phyloP scores from a whole-genome alignment of 2,329 filamentous ascomycete species.

The Cytospora piceae region DNA sequence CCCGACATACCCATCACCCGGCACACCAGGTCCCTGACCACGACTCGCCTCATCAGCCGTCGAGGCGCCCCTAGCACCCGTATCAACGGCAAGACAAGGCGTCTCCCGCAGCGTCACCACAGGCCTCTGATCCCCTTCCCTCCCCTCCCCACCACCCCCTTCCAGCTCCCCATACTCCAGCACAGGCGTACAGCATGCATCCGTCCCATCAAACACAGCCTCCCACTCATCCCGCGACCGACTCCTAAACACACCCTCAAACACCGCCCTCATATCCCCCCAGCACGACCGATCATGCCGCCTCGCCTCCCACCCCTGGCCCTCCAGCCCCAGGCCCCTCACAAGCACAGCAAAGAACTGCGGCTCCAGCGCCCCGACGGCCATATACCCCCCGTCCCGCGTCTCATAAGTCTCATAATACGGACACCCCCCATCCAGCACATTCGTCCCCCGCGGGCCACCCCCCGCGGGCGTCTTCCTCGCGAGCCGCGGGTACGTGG shows the following conservation, averaged over 20 bases:
- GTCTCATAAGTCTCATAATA: slow-evolving; percentile 92
- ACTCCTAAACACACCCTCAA: slow-evolving; percentile 66
- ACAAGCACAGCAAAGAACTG: slow-evolving; percentile 77
- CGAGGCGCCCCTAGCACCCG: slow-evolving; percentile 39
- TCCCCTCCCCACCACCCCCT: slow-evolving; percentile 40
- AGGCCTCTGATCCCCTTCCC: slow-evolving; percentile 72
- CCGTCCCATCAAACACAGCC: slow-evolving; percentile 80
- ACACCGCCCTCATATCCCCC: slow-evolving; percentile 65
- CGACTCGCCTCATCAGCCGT: slow-evolving; percentile 43
- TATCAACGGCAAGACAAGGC: slow-evolving; percentile 66
- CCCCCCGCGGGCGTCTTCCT: slow-evolving; percentile 66
- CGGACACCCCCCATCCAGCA: slow-evolving; percentile 82
- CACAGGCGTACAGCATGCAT: slow-evolving; percentile 92
- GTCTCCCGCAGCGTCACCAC: slow-evolving; percentile 70
- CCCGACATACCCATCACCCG: slow-evolving; percentile 70
- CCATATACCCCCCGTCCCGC: slow-evolving; percentile 76
- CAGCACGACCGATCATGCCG: slow-evolving; percentile 67
- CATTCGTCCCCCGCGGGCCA: slow-evolving; percentile 70
- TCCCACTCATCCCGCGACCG: slow-evolving; percentile 84
- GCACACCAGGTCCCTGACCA: slow-evolving; percentile 67
- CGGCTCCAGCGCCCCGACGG: slow-evolving; percentile 88
- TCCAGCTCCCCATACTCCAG: slow-evolving; percentile 76
- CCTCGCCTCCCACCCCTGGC: slow-evolving; percentile 52
- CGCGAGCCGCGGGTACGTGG: slow-evolving; percentile 74
- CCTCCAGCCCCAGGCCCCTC: slow-evolving; percentile 64